Evolutionary conservation across 169 alveolate species (phyloP).

Genomic region (Plasmodium cynomolgi): DNA sequence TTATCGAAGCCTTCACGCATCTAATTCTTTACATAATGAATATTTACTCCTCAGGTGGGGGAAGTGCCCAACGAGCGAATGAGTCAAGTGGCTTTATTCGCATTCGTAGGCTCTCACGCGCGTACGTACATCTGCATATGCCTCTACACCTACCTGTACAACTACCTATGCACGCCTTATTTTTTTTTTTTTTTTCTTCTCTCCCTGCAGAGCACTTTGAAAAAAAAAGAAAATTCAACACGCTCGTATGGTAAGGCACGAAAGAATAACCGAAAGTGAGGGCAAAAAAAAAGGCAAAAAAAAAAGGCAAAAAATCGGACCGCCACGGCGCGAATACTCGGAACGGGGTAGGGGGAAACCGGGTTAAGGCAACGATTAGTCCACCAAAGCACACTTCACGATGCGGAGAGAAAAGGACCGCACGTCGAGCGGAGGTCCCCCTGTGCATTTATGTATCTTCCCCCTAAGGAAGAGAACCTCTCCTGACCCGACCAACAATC

Average conservation of each 20-base stretch:
- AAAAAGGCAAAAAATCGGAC: neutral
- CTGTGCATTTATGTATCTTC: neutral
- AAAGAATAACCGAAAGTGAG: neutral
- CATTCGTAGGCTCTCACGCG: neutral
- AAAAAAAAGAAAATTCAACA: slow-evolving; percentile 63
- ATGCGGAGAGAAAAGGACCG: neutral
- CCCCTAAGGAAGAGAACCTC: neutral
- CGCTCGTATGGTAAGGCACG: slow-evolving; percentile 54
- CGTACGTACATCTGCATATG: neutral
- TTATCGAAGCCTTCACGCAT: slow-evolving; percentile 74
- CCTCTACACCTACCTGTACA: neutral
- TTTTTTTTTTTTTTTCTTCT: neutral
- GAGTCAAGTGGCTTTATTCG: neutral
- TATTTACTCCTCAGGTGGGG: slow-evolving; percentile 56
- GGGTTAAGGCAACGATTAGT: neutral
- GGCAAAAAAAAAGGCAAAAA: neutral
- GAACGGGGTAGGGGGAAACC: neutral
- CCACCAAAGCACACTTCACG: neutral
- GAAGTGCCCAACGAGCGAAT: neutral
- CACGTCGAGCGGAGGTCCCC: neutral
- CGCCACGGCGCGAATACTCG: neutral
- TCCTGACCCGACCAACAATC: neutral
- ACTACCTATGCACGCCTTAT: slow-evolving; percentile 1
- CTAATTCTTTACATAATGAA: slow-evolving; percentile 50
- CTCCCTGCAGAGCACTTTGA: slow-evolving; percentile 50